These are phyloP conservation scores for Starmerella ratchasimensis DNA, from an alignment of 805 yeast genomes.

Conservation along the genomic window DNA sequence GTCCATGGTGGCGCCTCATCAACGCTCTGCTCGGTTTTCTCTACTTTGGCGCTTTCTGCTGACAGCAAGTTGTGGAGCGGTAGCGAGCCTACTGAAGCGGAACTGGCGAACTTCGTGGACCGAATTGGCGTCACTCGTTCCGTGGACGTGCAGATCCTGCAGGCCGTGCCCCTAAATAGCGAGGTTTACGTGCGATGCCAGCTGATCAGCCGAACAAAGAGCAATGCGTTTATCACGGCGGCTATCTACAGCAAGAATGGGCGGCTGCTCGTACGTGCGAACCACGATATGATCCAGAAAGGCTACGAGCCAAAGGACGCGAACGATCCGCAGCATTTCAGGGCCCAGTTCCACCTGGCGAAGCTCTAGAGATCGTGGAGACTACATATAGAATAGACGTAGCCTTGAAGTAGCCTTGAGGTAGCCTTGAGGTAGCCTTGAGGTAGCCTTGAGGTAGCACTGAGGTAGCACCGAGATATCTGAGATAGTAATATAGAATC, in stretches of 20 bases:
- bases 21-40: conserved; percentile 21
- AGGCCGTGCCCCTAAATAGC: conserved; percentile 22
- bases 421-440: no score
- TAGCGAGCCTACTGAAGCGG: conserved; percentile 12
- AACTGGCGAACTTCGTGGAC: conserved; percentile 9
- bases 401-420: no score
- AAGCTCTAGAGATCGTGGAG: neutral
- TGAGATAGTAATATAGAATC: no score
- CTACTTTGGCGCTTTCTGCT: conserved; percentile 20
- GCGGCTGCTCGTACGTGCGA: conserved; percentile 17
- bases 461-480: no score
- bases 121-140: conserved; percentile 23
- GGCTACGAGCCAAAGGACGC: neutral
- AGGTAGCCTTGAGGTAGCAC: no score
- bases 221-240: conserved; percentile 19
- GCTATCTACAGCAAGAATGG: conserved; percentile 17
- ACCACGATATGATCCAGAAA: conserved; percentile 24
- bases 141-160: conserved; percentile 21
- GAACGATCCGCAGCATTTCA: neutral
- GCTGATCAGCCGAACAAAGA: conserved; percentile 20
- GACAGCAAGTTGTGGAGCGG: conserved; percentile 21
- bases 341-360: neutral
- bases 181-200: conserved; percentile 18
- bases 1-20: conserved; percentile 27
- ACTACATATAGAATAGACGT: no score